A percentile compares a stretch with the other conserved stretches of the same genome.
phyloP scores from a whole-genome alignment of 768 basidiomycete genomes.

The Mrakia frigida region DNA sequence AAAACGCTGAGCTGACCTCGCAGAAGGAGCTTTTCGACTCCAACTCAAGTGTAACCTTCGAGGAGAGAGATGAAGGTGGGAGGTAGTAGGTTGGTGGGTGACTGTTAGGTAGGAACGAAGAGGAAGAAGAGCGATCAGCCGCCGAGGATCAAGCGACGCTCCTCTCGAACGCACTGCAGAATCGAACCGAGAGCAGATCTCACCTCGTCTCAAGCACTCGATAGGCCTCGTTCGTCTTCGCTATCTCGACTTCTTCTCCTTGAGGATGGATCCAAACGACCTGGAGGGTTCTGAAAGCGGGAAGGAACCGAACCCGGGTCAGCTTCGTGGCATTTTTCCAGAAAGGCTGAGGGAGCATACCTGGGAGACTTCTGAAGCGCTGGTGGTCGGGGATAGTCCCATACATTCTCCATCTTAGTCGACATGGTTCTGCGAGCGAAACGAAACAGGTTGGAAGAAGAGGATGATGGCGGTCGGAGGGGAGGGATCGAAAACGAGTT shows the following conservation, averaged over 20 bases:
- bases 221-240: conserved; percentile 39
- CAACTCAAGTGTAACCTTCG: conserved; percentile 29
- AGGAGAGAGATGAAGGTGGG: conserved; percentile 32
- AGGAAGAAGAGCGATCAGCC: not conserved
- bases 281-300: conserved; percentile 35
- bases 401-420: conserved; percentile 39
- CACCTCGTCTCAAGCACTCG: conserved; percentile 42
- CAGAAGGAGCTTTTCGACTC: conserved; percentile 38
- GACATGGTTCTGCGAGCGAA: conserved; percentile 2
- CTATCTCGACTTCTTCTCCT: conserved; percentile 38
- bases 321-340: not conserved
- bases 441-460: not conserved
- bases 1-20: conserved; percentile 35
- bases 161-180: not conserved
- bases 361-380: conserved; percentile 37
- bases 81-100: conserved; percentile 45
- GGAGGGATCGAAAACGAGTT: not conserved
- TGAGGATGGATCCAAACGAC: conserved; percentile 36
- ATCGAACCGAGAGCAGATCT: not conserved
- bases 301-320: not conserved
- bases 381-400: conserved; percentile 43
- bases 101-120: conserved; percentile 20
- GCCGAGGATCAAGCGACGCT: not conserved
- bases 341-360: conserved; percentile 9
- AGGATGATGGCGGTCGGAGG: conserved; percentile 6